Conservation (phyloP, 2,329 filamentous ascomycete species). For the Chaetomium sp. region DNA sequence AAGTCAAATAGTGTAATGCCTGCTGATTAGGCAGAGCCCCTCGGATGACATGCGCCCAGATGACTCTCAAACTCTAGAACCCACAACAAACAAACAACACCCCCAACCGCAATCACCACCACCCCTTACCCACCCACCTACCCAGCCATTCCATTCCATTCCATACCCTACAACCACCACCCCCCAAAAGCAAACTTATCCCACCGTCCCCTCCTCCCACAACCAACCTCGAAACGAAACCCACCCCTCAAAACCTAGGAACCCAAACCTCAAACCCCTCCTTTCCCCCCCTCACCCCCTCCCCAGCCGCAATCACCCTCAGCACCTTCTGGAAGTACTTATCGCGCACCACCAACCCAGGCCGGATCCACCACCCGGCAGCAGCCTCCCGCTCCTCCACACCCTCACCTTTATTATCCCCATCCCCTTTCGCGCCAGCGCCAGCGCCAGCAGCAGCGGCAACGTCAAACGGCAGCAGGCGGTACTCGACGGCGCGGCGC, state of each 20-base stretch:
- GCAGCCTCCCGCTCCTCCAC: conserved; percentile 48
- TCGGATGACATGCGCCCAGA: not conserved
- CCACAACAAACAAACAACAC: not conserved
- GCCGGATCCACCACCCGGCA: conserved; percentile 65
- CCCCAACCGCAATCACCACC: not conserved
- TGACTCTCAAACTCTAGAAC: not conserved
- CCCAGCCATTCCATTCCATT: not conserved
- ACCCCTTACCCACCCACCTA: not conserved
- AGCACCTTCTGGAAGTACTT: conserved; percentile 92
- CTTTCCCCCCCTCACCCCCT: conserved; percentile 73
- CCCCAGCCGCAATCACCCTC: conserved; percentile 72
- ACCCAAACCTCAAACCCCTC: conserved; percentile 67
- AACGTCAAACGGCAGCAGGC: conserved; percentile 68
- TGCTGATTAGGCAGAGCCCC: no score
- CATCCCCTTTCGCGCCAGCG: not conserved
- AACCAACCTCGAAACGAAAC: conserved; percentile 23
- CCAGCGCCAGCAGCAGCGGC: conserved; percentile 35
- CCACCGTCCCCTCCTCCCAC: not conserved
- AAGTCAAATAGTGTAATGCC: no score
- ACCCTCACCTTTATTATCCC: conserved; percentile 49
- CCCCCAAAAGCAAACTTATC: not conserved
- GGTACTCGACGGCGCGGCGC: conserved; percentile 71
- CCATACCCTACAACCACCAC: not conserved
- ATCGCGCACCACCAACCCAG: conserved; percentile 77
- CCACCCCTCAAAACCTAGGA: conserved; percentile 37